A percentile compares a stretch with the other conserved stretches of the same genome.
Conservation (phyloP, 179 eudicot genomes). For the Carnegiea gigantea region DNA sequence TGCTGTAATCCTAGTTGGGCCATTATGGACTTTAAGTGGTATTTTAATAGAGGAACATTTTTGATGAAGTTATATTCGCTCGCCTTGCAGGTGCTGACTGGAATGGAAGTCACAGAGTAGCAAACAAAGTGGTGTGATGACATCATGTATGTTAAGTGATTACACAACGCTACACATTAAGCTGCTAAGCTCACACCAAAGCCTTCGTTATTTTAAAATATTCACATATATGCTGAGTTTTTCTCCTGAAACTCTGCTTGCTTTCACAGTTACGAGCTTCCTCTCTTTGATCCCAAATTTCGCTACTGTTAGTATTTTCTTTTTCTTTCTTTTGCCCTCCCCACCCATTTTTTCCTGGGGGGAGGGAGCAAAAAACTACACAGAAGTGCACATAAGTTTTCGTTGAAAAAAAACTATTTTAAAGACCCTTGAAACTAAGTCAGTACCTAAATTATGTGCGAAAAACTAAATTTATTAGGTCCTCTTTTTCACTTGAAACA, state of each 20-base stretch:
- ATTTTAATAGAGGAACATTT: not conserved
- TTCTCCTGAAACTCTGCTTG: conserved; percentile 2
- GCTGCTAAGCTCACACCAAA: conserved; percentile 72
- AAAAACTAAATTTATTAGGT: too few relatives aligned
- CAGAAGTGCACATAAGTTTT: too few relatives aligned
- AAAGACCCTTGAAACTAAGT: too few relatives aligned
- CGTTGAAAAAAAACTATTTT: too few relatives aligned
- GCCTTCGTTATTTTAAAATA: conserved; percentile 52
- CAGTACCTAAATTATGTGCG: too few relatives aligned
- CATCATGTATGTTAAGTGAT: conserved; percentile 84
- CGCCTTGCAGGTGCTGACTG: conserved; percentile 60
- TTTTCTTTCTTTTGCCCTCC: too few relatives aligned
- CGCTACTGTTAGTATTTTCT: too few relatives aligned
- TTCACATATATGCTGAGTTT: conserved; percentile 93
- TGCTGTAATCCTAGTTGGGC: not conserved
- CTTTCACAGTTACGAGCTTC: not conserved
- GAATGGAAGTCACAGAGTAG: conserved; percentile 46
- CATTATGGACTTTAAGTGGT: not conserved
- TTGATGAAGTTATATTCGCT: conserved; percentile 9
- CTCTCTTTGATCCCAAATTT: not conserved
- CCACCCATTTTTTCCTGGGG: too few relatives aligned
- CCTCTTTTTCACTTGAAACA: too few relatives aligned
- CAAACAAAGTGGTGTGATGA: conserved; percentile 72
- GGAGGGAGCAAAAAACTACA: too few relatives aligned
- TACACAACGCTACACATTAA: conserved; percentile 82